These are phyloP conservation scores for Suillus luteus DNA, from an alignment of 768 basidiomycete species.

Conservation along the genomic window DNA sequence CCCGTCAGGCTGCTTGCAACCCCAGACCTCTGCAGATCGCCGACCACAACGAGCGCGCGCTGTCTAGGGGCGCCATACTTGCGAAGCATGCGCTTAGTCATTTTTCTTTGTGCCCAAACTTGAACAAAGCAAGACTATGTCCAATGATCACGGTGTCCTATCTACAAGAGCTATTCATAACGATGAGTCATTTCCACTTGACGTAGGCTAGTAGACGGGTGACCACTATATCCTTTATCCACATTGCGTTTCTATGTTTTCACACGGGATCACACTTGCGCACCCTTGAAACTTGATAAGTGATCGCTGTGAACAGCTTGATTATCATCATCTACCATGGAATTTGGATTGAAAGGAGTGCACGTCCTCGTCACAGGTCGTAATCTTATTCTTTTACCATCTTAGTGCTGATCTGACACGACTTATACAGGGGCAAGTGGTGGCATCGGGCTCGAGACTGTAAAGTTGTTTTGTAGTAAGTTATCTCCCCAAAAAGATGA, in stretches of 20 bases:
- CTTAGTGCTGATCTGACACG: background rate
- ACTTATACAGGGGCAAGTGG: constrained; percentile 62
- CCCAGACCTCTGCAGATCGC: too few relatives aligned
- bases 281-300: background rate
- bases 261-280: background rate
- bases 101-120: too few relatives aligned
- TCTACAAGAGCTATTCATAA: background rate
- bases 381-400: background rate
- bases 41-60: too few relatives aligned
- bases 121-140: too few relatives aligned
- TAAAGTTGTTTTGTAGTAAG: constrained; percentile 56
- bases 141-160: too few relatives aligned
- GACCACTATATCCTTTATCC: constrained; percentile 12
- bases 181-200: background rate
- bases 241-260: constrained; percentile 1
- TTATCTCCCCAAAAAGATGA: constrained; percentile 8
- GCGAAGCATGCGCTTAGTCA: too few relatives aligned
- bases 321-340: constrained; percentile 36
- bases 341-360: constrained; percentile 57
- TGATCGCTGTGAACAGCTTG: background rate
- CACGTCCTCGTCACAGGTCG: constrained; percentile 73
- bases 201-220: background rate
- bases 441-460: constrained; percentile 70
- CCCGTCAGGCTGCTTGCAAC: too few relatives aligned
- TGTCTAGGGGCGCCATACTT: too few relatives aligned